Evolutionary conservation across 805 yeast species (phyloP), one percentile per base, ranked within the genome.

Genomic region (Lipomyces orientalis): DNA sequence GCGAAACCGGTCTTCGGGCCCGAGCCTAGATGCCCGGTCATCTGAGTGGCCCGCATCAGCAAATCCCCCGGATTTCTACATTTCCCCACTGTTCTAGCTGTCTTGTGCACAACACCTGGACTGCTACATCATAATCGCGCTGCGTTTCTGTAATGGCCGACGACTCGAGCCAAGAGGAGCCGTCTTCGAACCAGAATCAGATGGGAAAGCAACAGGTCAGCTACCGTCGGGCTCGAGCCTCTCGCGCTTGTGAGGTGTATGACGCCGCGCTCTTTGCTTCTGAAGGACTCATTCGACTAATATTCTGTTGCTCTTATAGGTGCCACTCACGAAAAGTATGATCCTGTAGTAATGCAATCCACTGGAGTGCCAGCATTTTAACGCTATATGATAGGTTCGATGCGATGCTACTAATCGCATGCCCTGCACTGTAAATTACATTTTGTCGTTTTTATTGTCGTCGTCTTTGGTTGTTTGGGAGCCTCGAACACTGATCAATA

Each of bases 201-300:
- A 33, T 37, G 57, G 65, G 61, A 9, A 37, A 43, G 49, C 33
- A 61, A 12, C 70, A 66, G 31, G 65, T 69, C 66, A 69, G 72
- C 66, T 69, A 69, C 51, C 65, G 74, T 12, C 67, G 74, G n/a
- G 74, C 90, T 59, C 79, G 93, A 61, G 90, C 92, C 0, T 80
- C 90, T 8, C 78, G 91, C 59, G 94, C 93, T 1, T 90, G 95
- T 75, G 84, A 86, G 52, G 89, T 90, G n/a, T 90, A 95, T 7
- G 72, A 39, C 31, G 31, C 16, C n/a, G 29, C 33, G 10, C 7
- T 52, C 16, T 9, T 34, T 31, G 12, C 14, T 43, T 43, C n/a
- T n/a, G n/a, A 43, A 16, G 19, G 3, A 16, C 9, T n/a, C 22
- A 43, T 16, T 43, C 19, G 49, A 19, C 49, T 43, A 16, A 43